Evolutionary conservation across 257 asterid genomes (phyloP).

Genomic region (Leptodermis oblonga): DNA sequence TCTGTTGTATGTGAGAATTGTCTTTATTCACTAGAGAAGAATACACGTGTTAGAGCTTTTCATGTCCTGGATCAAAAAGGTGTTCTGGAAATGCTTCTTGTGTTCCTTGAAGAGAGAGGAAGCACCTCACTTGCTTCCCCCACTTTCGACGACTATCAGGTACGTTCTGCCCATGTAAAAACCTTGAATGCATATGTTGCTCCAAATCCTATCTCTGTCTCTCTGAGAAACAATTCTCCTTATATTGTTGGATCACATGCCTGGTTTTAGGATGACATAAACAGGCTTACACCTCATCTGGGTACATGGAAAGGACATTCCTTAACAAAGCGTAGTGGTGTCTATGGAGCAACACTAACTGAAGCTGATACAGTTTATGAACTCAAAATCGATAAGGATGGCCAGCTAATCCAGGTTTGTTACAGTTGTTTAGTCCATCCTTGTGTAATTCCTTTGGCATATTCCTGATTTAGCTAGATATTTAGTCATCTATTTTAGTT

Average conservation of each 20-base stretch:
- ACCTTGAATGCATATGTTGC: neutral
- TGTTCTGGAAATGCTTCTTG: slow-evolving; percentile 63
- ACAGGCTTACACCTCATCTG: slow-evolving; percentile 58
- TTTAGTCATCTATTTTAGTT: neutral
- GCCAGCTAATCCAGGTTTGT: slow-evolving; percentile 76
- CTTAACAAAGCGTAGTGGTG: slow-evolving; percentile 83
- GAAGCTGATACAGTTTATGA: slow-evolving; percentile 66
- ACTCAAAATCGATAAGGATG: slow-evolving; percentile 60
- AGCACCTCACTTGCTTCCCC: slow-evolving; percentile 42
- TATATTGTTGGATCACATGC: slow-evolving; percentile 9
- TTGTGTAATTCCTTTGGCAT: neutral
- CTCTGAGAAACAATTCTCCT: slow-evolving; percentile 1
- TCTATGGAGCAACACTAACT: slow-evolving; percentile 80
- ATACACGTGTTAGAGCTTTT: slow-evolving; percentile 71
- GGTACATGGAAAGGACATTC: slow-evolving; percentile 96
- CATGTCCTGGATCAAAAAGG: slow-evolving; percentile 84
- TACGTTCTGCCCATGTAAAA: slow-evolving; percentile 14
- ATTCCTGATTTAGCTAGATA: slow-evolving; percentile 1
- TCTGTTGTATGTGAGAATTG: slow-evolving; percentile 91
- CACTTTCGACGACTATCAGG: slow-evolving; percentile 54
- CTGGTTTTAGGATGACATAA: slow-evolving; percentile 46
- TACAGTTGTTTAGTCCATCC: slow-evolving; percentile 12
- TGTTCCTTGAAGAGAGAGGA: slow-evolving; percentile 85
- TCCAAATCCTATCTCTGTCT: neutral
- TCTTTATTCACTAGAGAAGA: slow-evolving; percentile 70